A percentile compares a stretch with the other conserved stretches of the same genome.
Conservation (phyloP, 768 basidiomycete genomes). For the Boletus subcaerulescens region DNA sequence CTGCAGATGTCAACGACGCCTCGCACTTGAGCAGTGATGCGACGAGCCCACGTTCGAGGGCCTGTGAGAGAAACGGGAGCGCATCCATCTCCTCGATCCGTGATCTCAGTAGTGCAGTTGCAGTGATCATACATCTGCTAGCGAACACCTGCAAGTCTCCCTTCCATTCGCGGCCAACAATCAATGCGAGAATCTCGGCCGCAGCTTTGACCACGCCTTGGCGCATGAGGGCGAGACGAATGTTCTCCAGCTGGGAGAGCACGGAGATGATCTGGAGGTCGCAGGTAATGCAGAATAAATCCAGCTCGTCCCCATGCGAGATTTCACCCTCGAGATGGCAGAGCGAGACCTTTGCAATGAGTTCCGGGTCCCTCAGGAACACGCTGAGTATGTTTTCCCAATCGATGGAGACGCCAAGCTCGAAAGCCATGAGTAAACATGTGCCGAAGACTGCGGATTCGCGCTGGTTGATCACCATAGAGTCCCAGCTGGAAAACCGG, state of each 20-base stretch:
- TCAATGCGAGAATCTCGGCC: conserved; percentile 18
- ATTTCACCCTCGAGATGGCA: conserved; percentile 27
- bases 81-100: conserved; percentile 26
- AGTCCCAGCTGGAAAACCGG: conserved; percentile 21
- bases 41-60: conserved; percentile 19
- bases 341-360: conserved; percentile 19
- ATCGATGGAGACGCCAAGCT: conserved; percentile 14
- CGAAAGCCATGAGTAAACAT: conserved; percentile 26
- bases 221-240: conserved; percentile 18
- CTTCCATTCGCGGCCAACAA: conserved; percentile 15
- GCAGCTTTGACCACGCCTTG: conserved; percentile 23
- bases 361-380: conserved; percentile 17
- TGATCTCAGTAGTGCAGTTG: conserved; percentile 13
- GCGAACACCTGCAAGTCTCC: conserved; percentile 12
- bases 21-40: conserved; percentile 25
- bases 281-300: conserved; percentile 27
- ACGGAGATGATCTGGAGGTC: conserved; percentile 27
- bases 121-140: conserved; percentile 21
- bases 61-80: conserved; percentile 25
- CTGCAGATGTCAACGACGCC: conserved; percentile 13
- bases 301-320: conserved; percentile 11
- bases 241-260: conserved; percentile 15
- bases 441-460: conserved; percentile 29
- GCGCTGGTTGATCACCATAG: conserved; percentile 13
- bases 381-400: conserved; percentile 21